These are phyloP conservation scores for Phyllosticta citriasiana DNA, from an alignment of 2,329 filamentous ascomycete species.

Conservation along the genomic window DNA sequence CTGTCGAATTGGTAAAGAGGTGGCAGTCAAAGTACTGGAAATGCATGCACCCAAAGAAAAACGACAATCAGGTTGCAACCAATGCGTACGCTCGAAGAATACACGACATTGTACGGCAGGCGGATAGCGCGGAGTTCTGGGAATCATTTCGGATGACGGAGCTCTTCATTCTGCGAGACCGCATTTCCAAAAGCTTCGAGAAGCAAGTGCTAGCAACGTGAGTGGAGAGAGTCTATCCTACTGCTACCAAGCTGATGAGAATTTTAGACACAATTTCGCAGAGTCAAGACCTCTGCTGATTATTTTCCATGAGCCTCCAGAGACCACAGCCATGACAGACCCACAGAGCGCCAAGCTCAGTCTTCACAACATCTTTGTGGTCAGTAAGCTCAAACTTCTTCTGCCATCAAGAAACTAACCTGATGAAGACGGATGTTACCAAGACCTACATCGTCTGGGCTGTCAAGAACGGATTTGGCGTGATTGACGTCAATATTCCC, in stretches of 20 bases:
- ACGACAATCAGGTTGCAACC: slow-evolving; percentile 21
- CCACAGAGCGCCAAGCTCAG: slow-evolving; percentile 58
- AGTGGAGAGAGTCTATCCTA: slow-evolving; percentile 42
- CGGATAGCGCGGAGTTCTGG: slow-evolving; percentile 62
- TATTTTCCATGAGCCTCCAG: slow-evolving; percentile 77
- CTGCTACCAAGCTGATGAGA: slow-evolving; percentile 2
- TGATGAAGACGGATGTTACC: slow-evolving; percentile 63
- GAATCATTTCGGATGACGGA: slow-evolving; percentile 69
- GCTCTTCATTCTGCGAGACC: slow-evolving; percentile 66
- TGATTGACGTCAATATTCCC: slow-evolving; percentile 88
- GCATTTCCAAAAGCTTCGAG: slow-evolving; percentile 66
- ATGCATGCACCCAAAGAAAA: slow-evolving; percentile 63
- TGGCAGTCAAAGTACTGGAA: slow-evolving; percentile 68
- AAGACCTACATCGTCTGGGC: slow-evolving; percentile 81
- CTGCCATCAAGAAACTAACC: slow-evolving; percentile 13
- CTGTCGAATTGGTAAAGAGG: slow-evolving; percentile 47
- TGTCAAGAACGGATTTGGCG: slow-evolving; percentile 60
- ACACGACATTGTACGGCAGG: slow-evolving; percentile 69
- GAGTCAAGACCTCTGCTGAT: slow-evolving; percentile 61
- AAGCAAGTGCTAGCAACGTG: slow-evolving; percentile 77
- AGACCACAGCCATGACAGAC: slow-evolving; percentile 32
- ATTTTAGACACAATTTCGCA: slow-evolving; percentile 51
- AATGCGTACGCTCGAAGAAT: slow-evolving; percentile 47
- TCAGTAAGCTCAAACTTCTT: slow-evolving; percentile 39
- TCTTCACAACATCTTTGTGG: slow-evolving; percentile 78